Evolutionary conservation across 2,329 filamentous ascomycete species (phyloP).

Genomic region (Penicillium crustosum): DNA sequence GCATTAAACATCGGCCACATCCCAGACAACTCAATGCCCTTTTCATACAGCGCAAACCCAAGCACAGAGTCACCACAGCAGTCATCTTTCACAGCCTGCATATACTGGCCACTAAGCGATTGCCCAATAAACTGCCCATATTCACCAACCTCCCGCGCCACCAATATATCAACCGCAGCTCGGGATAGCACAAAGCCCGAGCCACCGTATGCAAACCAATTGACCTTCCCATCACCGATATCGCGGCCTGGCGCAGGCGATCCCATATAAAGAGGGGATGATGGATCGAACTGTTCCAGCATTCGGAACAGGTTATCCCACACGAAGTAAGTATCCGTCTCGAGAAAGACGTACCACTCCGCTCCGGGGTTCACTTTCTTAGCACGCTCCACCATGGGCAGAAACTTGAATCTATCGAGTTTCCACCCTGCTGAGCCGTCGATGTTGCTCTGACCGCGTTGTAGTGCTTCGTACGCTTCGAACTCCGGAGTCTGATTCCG

Average conservation of each 20-base stretch:
- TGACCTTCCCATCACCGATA: constrained; percentile 13
- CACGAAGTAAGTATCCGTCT: constrained; percentile 55
- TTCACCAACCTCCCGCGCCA: constrained; percentile 16
- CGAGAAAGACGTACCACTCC: constrained; percentile 58
- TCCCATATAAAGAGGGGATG: constrained; percentile 50
- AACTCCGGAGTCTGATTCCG: constrained; percentile 40
- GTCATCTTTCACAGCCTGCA: constrained; percentile 46
- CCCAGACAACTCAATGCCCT: constrained; percentile 48
- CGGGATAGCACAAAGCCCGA: constrained; percentile 50
- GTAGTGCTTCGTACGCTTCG: constrained; percentile 44
- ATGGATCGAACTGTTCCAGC: constrained; percentile 51
- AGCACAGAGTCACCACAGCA: constrained; percentile 57
- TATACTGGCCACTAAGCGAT: constrained; percentile 43
- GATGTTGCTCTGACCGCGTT: constrained; percentile 35
- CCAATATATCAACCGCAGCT: constrained; percentile 47
- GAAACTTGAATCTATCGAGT: constrained; percentile 59
- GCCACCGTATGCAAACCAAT: constrained; percentile 53
- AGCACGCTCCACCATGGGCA: constrained; percentile 55
- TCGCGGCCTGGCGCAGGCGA: constrained; percentile 46
- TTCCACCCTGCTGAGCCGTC: constrained; percentile 49
- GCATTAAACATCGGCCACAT: constrained; percentile 51
- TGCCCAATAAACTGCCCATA: constrained; percentile 43
- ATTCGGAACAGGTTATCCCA: constrained; percentile 51
- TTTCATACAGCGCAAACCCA: constrained; percentile 49
- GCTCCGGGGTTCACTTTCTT: constrained; percentile 50